Base-by-base conservation (phyloP, 306 rosid species). In the Ormosia semicastrata region DNA sequence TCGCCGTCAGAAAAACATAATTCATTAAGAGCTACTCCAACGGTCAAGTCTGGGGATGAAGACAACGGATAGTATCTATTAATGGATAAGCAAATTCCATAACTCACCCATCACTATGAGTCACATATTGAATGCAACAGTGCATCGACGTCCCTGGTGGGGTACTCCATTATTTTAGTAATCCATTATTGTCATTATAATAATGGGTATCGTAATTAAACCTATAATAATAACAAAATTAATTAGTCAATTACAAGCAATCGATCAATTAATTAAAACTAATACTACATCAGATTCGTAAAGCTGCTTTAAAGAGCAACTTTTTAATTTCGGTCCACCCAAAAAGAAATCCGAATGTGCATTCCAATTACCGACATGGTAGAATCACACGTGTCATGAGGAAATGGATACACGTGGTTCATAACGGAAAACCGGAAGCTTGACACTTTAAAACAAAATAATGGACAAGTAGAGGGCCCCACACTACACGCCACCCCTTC, bases 361-460 rank as follows among this genome's bases (percentile, higher is more conserved):
- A n/a, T 33, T 77, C 83, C 75, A 77, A 1, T 65, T 29, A 53
- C 84, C 87, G 74, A 79, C 87, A 50, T 0, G 2, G 6, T 0
- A 15, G 1, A 2, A 0, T 0, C 0, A 30, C 78, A 79, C 78
- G 87, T 78, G 84, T 59, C 84, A 40, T 2, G 0, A 12, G 30
- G 0, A 8, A 34, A 7, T 59, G 71, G 52, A 3, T 2, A 24
- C 76, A 78, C 87, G 77, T 34, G 64, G 41, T 47, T 5, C 7
- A 6, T 46, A 84, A 79, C 84, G 81, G 84, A 47, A 78, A 78
- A 73, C 5, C 73, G 12, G 77, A 69, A 50, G 36, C 73, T 36
- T 0, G 39, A 37, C 1, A 46, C 66, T 12, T 43, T 14, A 1
- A 52, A 13, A 49, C 4, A 1, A 5, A 49, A 8, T 7, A 44